A percentile compares a stretch with the other conserved stretches of the same genome.
These are phyloP conservation scores for Yamadazyma buinensis DNA, from an alignment of 1,139 yeast genomes.

Conservation along the genomic window DNA sequence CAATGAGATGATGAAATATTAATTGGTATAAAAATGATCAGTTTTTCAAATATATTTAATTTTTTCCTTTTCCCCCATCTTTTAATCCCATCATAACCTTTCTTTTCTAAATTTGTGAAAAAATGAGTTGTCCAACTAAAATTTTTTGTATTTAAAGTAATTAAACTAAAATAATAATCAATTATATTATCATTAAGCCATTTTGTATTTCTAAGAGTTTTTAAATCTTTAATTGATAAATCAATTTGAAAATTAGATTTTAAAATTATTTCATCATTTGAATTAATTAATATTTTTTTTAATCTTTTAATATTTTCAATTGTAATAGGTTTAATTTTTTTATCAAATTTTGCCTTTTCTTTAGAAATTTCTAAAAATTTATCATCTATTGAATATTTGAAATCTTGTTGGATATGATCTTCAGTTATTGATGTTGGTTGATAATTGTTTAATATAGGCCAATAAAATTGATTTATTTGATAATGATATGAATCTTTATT, in stretches of 20 bases:
- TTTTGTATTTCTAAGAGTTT: conserved; percentile 61
- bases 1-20: conserved; percentile 84
- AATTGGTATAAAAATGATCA: conserved; percentile 75
- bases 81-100: conserved; percentile 79
- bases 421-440: background rate
- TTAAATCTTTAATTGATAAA: conserved; percentile 61
- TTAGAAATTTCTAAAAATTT: conserved; percentile 15
- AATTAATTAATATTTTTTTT: background rate
- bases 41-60: conserved; percentile 59
- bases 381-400: conserved; percentile 15
- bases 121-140: conserved; percentile 89
- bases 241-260: conserved; percentile 47
- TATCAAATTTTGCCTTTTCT: conserved; percentile 14
- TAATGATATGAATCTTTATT: conserved; percentile 10
- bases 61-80: conserved; percentile 90
- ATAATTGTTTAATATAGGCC: conserved; percentile 10
- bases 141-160: conserved; percentile 40
- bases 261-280: conserved; percentile 11
- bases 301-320: conserved; percentile 20
- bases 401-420: background rate
- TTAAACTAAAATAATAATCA: conserved; percentile 69
- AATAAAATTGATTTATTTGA: conserved; percentile 13
- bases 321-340: conserved; percentile 14
- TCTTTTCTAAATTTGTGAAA: conserved; percentile 62
- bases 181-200: conserved; percentile 94